Evolutionary conservation across 202 grass and related monocot genomes (phyloP).

Genomic region (Sporobolus alterniflorus): DNA sequence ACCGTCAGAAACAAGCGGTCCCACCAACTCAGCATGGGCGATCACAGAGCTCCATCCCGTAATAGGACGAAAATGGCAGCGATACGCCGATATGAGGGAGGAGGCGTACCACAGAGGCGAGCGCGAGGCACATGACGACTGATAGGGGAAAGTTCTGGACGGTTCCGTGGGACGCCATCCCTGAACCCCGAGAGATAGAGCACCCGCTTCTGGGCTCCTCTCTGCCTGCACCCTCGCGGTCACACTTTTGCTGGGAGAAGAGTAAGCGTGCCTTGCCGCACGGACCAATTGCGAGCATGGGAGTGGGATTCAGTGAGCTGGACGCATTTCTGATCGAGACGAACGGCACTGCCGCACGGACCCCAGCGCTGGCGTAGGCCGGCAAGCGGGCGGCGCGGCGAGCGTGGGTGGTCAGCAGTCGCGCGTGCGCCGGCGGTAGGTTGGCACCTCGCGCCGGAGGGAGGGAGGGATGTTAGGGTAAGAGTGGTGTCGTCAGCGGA

Average conservation of each 20-base stretch:
- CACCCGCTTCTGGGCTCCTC: neutral
- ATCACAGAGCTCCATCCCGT: neutral
- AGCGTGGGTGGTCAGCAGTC: neutral
- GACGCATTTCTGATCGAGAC: slow-evolving; percentile 11
- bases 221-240: neutral
- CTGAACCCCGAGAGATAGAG: neutral
- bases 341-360: neutral
- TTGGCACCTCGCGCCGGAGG: neutral
- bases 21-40: neutral
- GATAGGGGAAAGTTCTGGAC: slow-evolving; percentile 24
- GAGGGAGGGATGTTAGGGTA: too few species aligned
- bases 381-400: neutral
- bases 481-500: too few species aligned
- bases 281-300: neutral
- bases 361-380: neutral
- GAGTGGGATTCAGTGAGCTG: slow-evolving; percentile 14
- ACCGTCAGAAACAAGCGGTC: neutral
- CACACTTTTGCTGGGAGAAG: neutral
- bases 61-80: neutral
- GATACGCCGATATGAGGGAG: neutral
- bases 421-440: neutral
- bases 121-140: slow-evolving; percentile 36
- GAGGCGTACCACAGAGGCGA: slow-evolving; percentile 27
- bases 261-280: slow-evolving; percentile 29
- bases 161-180: slow-evolving; percentile 34